Evolutionary conservation across 1,284 basidiomycete genomes (phyloP).

Genomic region (Austroboletus novae-zelandiae): DNA sequence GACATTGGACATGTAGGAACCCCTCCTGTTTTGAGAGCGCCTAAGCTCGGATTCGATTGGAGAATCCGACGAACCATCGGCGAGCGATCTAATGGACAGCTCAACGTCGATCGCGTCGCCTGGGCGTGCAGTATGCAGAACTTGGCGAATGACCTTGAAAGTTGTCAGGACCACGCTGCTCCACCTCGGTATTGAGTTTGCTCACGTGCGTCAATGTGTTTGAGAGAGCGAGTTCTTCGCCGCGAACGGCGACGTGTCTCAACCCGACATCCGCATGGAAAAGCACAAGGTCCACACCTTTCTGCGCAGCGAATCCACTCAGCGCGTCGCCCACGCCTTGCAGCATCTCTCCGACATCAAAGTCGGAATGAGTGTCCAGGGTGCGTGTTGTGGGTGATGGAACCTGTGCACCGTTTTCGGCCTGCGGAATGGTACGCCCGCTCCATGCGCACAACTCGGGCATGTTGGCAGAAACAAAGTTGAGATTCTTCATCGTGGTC

Average conservation of each 20-base stretch:
- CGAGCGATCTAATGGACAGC: slow-evolving; percentile 52
- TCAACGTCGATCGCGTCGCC: slow-evolving; percentile 91
- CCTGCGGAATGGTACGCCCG: slow-evolving; percentile 14
- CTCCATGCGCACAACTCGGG: slow-evolving; percentile 36
- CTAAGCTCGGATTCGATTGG: slow-evolving; percentile 22
- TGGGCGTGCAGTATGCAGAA: slow-evolving; percentile 61
- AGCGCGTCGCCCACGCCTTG: slow-evolving; percentile 82
- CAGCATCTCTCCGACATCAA: slow-evolving; percentile 71
- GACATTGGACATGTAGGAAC: slow-evolving; percentile 27
- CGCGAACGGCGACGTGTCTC: slow-evolving; percentile 80
- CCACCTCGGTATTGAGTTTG: slow-evolving; percentile 12
- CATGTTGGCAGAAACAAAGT: slow-evolving; percentile 86
- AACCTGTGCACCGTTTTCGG: slow-evolving; percentile 17
- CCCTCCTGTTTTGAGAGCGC: slow-evolving; percentile 16
- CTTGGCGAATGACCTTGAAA: slow-evolving; percentile 78
- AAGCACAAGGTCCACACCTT: slow-evolving; percentile 82
- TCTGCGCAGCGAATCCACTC: slow-evolving; percentile 79
- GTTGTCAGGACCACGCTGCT: slow-evolving; percentile 15
- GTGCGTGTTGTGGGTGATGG: slow-evolving; percentile 17
- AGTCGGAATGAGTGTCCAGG: slow-evolving; percentile 36
- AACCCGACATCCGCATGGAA: slow-evolving; percentile 85
- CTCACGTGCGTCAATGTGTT: slow-evolving; percentile 84
- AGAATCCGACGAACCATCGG: slow-evolving; percentile 25
- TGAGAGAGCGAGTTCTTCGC: slow-evolving; percentile 80
- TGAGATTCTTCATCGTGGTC: slow-evolving; percentile 86